Evolutionary conservation across 2,329 filamentous ascomycete species (phyloP).

Genomic region (Bretziella fagacearum): DNA sequence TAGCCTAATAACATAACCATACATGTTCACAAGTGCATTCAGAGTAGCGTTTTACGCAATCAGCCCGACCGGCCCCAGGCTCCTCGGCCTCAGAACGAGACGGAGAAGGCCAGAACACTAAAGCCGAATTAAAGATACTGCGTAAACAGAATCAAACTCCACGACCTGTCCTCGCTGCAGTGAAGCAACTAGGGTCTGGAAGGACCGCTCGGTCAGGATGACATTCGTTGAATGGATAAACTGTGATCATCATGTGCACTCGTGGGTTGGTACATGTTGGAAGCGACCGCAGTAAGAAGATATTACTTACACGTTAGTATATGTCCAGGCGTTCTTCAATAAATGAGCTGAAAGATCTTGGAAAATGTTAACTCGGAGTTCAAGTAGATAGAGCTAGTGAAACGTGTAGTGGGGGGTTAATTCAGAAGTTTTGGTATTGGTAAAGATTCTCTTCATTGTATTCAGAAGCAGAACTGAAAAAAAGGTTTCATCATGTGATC

Average conservation of each 20-base stretch:
- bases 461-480: conserved; percentile 63
- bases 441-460: conserved; percentile 44
- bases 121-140: conserved; percentile 40
- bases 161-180: conserved; percentile 53
- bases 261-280: not conserved
- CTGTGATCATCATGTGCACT: conserved; percentile 30
- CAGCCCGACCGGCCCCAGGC: conserved; percentile 38
- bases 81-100: conserved; percentile 26
- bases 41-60: conserved; percentile 57
- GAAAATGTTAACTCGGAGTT: not conserved
- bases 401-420: not conserved
- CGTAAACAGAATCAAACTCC: conserved; percentile 38
- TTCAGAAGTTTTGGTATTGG: conserved; percentile 29
- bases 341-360: not conserved
- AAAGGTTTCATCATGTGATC: conserved; percentile 44
- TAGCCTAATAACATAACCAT: too few relatives aligned
- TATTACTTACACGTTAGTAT: conserved; percentile 1
- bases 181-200: conserved; percentile 45
- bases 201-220: conserved; percentile 53
- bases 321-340: not conserved
- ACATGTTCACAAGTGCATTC: conserved; percentile 26
- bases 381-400: not conserved
- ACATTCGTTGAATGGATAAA: conserved; percentile 62
- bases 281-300: too few relatives aligned
- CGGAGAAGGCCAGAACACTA: conserved; percentile 27